Evolutionary conservation across 2,329 filamentous ascomycete species (phyloP), one percentile per base, ranked within the genome.

Genomic region (Nemania sp.): DNA sequence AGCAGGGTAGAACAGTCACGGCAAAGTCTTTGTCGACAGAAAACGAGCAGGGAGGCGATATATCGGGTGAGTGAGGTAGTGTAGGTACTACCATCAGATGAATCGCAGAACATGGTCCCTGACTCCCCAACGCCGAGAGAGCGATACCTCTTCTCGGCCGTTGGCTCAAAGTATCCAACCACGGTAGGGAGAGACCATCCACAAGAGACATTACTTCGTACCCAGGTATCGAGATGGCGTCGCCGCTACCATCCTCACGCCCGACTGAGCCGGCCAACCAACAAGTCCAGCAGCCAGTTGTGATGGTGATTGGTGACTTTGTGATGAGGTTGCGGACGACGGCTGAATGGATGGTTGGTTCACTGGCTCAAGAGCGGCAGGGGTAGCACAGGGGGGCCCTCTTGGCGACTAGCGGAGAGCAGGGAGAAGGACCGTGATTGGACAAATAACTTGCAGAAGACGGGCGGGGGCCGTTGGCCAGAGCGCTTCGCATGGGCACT

Each of bases 361-460:
- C 40, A 52, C 53, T 46, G 53, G 58, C 66, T 58, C 60, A 63
- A 66, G 49, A 34, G 2, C 15, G 34, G 39, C 58, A 53, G 49
- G 60, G 60, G 17, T 34, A n/a, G 2, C 3, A 37, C 17, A 48
- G 54, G 45, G 55, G 49, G 29, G 9, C 64, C 48, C 62, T 63
- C 65, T 63, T 60, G 59, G 60, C 61, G 59, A 64, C 59, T 61
- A 65, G 69, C 67, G 63, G 66, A 66, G 66, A 66, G 64, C 66
- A 56, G 66, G 68, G 65, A 63, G 63, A 58, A 59, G 13, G 45
- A 52, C 51, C 62, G 59, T 71, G 69, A 69, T 73, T 73, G 72
- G 71, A 42, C 47, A 57, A 21, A 37, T 25, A 29, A 7, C 13
- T 32, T 18, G 15, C 54, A 55, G 60, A 60, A 49, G 59, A 69